Percentiles rank a stretch among this genome's conserved stretches.
These are phyloP conservation scores for Craspedostauros australis DNA, from an alignment of 108 stramenopile genomes.

Conservation along the genomic window DNA sequence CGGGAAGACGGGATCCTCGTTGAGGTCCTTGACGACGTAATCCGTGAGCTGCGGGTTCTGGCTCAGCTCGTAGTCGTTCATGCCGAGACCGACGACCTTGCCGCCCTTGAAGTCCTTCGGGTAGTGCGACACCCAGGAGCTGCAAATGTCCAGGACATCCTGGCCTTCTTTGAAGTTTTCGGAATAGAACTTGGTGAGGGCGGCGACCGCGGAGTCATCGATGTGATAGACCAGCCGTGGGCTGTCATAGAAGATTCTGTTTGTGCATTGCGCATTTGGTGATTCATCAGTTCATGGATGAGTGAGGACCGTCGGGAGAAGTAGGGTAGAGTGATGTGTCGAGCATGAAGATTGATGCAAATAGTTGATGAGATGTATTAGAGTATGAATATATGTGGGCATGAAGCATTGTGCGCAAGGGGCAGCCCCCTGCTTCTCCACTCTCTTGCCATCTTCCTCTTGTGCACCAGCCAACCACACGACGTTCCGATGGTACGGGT, in stretches of 20 bases:
- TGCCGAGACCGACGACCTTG: slow-evolving; percentile 78
- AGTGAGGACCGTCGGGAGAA: no score
- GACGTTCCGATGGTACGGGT: no score
- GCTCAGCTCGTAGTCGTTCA: slow-evolving; percentile 90
- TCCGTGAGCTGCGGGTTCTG: slow-evolving; percentile 77
- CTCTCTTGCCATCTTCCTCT: no score
- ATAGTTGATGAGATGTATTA: no score
- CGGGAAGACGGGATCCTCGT: slow-evolving; percentile 79
- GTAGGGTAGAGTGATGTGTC: no score
- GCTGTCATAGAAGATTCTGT: slow-evolving; percentile 64
- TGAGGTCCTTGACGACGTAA: slow-evolving; percentile 88
- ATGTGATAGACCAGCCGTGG: slow-evolving; percentile 79
- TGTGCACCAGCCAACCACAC: no score
- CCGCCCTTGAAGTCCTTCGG: slow-evolving; percentile 72
- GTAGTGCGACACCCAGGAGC: slow-evolving; percentile 88
- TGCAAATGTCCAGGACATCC: slow-evolving; percentile 91
- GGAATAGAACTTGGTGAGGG: slow-evolving; percentile 77
- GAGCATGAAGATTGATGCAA: no score
- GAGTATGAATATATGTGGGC: no score
- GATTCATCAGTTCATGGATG: no score
- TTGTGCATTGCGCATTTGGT: no score
- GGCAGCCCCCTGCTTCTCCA: no score
- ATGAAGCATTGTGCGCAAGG: no score
- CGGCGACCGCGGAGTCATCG: slow-evolving; percentile 72
- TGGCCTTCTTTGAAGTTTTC: slow-evolving; percentile 67